Evolutionary conservation across 495 filamentous ascomycete genomes (phyloP), one percentile per base, ranked within the genome.

Genomic region (Hypomontagnella submonticulosa): DNA sequence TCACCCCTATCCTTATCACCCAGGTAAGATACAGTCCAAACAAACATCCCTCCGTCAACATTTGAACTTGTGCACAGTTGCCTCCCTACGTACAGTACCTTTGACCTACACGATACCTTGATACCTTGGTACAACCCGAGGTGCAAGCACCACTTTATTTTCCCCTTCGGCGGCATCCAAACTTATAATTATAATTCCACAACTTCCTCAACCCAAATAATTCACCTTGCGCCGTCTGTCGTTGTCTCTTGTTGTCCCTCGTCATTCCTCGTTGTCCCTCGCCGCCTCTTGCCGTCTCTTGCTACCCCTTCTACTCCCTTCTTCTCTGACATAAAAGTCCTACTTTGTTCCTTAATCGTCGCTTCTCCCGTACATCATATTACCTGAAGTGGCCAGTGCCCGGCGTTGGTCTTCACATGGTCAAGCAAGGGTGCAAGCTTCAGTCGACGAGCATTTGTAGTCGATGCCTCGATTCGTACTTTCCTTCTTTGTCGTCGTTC

Each of bases 11-110:
- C 66, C 32, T 54, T 63, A 54, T 57, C 63, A 23, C 36, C 69
- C 19, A 73, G 71, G 71, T 73, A 73, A 62, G 70, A 62, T 54
- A 57, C 16, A 42, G 20, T 42, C 13, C 30, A 52, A 37, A 58
- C 48, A 40, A n/a, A 13, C 49, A 8, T 38, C 15, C 5, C 15
- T 38, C 10, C 27, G 23, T 19, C 18, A 36, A 53, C 4, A 10
- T 40, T 52, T 33, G 23, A 23, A 53, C 27, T 12, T 40, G 33
- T 49, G 12, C 47, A 52, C 54, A 54, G 23, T 27, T 34, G 15
- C 43, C 37, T 37, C 16, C 38, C 30, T 32, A 61, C 48, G 6
- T 16, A 53, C 48, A 49, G 30, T 30, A 48, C 20, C 19, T 32
- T 33, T 30, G 27, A 49, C 51, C 20, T 53, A 61, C 48, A 53